Evolutionary conservation across 2,329 filamentous ascomycete species (phyloP), one percentile per base, ranked within the genome.

Genomic region (Claviceps sp.): DNA sequence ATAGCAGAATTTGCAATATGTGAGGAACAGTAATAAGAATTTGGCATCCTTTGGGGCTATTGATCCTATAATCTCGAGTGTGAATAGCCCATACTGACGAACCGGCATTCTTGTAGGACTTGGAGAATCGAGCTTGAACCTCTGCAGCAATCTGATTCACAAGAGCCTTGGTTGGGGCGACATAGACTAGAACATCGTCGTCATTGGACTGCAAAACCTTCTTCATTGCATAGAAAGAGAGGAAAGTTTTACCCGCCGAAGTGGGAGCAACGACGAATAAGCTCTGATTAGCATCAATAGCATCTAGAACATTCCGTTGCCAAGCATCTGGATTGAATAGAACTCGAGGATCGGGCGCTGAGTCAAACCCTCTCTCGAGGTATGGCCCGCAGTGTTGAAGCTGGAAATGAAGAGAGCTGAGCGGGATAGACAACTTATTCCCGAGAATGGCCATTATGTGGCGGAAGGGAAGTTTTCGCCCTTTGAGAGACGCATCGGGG

Each of bases 81-180:
- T 89, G 82, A 47, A 91, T 89, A 0, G 79, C 84, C 85, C 85
- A 91, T 0, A 90, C 82, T 0, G 81, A 85, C 58, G 81, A 81
- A 0, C 78, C 81, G 4, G 70, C 71, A 40, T 80, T 73, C 30
- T 72, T 72, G 63, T 81, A 81, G 1, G 67, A 71, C 65, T 90
- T 91, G 0, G 76, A 79, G 61, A 88, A 91, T 5, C 84, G 77
- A 5, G 81, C 85, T 62, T 88, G 81, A 16, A 90, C 74, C 65
- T 90, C 86, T 1, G 86, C 86, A 1, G 85, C 86, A 57, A 91
- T 89, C 63, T 91, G 87, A 62, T 90, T 90, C 54, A 90, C 85
- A 11, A 91, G 71, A 3, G 87, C 85, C 61, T 91, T 91, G 0
- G 86, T 90, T 0, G 87, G 87, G 0, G 85, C 87, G 5, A 91